Conservation (phyloP, 345 rosid genomes). For the Populus ilicifolia region DNA sequence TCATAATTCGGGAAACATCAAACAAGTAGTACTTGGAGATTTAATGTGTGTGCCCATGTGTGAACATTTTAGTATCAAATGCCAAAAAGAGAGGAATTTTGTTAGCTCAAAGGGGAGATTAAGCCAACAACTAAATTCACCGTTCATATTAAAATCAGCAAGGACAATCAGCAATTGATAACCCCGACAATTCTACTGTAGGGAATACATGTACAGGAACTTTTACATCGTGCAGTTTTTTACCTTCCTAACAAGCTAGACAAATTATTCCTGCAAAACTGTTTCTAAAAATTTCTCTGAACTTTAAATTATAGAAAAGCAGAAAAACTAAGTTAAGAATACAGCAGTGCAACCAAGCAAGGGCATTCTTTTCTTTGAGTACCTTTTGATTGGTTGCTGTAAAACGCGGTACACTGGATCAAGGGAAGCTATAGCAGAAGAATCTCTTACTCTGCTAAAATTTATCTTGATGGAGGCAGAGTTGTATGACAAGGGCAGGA, state of each 20-base stretch:
- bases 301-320: conserved; percentile 33
- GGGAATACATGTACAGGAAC: conserved; percentile 22
- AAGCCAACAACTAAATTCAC: background rate
- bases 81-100: background rate
- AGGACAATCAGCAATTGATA: conserved; percentile 8
- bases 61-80: background rate
- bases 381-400: conserved; percentile 25
- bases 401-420: conserved; percentile 15
- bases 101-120: background rate
- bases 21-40: too few relatives aligned
- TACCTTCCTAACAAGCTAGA: conserved; percentile 29
- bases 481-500: conserved; percentile 6
- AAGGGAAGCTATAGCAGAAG: too few relatives aligned
- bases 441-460: background rate
- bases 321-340: conserved; percentile 29
- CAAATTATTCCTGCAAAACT: conserved; percentile 40
- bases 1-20: background rate
- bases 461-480: conserved; percentile 6
- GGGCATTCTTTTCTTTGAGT: conserved; percentile 16
- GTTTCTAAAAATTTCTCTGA: conserved; percentile 21
- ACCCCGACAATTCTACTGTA: conserved; percentile 18
- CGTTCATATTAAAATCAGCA: conserved; percentile 14
- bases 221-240: conserved; percentile 26
- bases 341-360: conserved; percentile 26
- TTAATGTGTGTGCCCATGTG: background rate